Evolutionary conservation across 2,329 filamentous ascomycete species (phyloP).

Genomic region (Penicillium crustosum): DNA sequence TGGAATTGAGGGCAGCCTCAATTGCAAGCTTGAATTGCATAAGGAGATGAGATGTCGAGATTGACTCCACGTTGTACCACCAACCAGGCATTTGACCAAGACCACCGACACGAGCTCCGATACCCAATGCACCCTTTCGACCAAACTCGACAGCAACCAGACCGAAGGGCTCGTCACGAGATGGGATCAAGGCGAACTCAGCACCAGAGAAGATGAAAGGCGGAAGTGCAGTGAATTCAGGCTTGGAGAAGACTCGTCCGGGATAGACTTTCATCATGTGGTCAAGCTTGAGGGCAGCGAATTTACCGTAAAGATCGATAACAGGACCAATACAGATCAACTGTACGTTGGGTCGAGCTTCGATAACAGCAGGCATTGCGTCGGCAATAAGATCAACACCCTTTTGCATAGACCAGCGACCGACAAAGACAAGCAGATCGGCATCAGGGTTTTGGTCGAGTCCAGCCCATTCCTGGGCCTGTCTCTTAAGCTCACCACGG

Average conservation of each 20-base stretch:
- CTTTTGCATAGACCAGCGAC: slow-evolving; percentile 68
- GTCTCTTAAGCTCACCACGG: slow-evolving; percentile 55
- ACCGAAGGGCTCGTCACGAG: slow-evolving; percentile 68
- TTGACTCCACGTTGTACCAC: slow-evolving; percentile 69
- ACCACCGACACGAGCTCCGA: slow-evolving; percentile 65
- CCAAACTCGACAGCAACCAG: slow-evolving; percentile 69
- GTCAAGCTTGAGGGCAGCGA: slow-evolving; percentile 64
- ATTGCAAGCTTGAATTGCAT: slow-evolving; percentile 66
- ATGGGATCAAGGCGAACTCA: slow-evolving; percentile 67
- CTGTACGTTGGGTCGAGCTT: slow-evolving; percentile 60
- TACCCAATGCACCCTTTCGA: slow-evolving; percentile 65
- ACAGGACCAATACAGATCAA: slow-evolving; percentile 64
- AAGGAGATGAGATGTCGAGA: slow-evolving; percentile 61
- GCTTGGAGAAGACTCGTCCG: slow-evolving; percentile 64
- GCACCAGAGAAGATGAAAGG: slow-evolving; percentile 67
- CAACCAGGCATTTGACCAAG: slow-evolving; percentile 69
- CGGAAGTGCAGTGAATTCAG: slow-evolving; percentile 65
- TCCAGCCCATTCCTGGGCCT: slow-evolving; percentile 68
- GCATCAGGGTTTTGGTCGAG: slow-evolving; percentile 62
- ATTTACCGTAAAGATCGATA: slow-evolving; percentile 69
- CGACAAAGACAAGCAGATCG: slow-evolving; percentile 67
- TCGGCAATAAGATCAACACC: slow-evolving; percentile 68
- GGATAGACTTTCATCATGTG: slow-evolving; percentile 66
- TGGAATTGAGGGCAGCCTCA: slow-evolving; percentile 59
- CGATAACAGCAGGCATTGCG: slow-evolving; percentile 63